Base-by-base conservation (phyloP, 257 asterid species). In the Cruciata laevipes region DNA sequence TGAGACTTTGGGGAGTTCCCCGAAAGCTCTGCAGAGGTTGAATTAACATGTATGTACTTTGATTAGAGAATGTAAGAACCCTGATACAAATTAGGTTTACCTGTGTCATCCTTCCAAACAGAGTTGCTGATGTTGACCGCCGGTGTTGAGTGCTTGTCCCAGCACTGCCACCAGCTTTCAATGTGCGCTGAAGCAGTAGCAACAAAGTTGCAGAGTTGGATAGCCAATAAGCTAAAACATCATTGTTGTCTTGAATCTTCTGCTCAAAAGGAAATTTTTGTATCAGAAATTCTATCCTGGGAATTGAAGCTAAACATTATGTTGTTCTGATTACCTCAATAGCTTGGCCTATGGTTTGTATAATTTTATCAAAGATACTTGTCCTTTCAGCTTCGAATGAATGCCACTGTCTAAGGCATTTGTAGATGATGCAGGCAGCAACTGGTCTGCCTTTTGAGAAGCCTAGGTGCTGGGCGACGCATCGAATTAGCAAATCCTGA, bases 51-150 rank as follows among this genome's bases (percentile, higher is more conserved):
- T 27, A 33, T 63, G 38, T 14, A 66, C 66, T 66, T 7, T 68
- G 24, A 27, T 38, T 52, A 63, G 33, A 63, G 5, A 51, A 37
- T 32, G 9, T 17, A 52, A 55, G 68, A 63, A 25, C 18, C 17
- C 21, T 24, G 24, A 35, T 51, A 62, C 51, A 42, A 35, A 44
- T 14, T 35, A 61, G 75, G 10, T 76, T 78, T 73, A 88, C 99
- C 95, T 86, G 97, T 35, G 96, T 88, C 99, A 94, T 94, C 80
- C 97, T 94, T 82, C 99, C 97, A 72, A 94, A 94, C 23, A 94
- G 78, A 73, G 95, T 77, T 68, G 97, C 95, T 25, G 97, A 90
- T 63, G 96, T 82, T 53, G 90, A 66, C 53, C 99, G 85, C 33
- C 99, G 87, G 74, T 94, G 96, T 66, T 81, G 91, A 68, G 97